A percentile compares a stretch with the other conserved stretches of the same genome.
These are phyloP conservation scores for Podospora bellae-mahoneyi DNA, from an alignment of 495 filamentous ascomycete species.

Conservation along the genomic window DNA sequence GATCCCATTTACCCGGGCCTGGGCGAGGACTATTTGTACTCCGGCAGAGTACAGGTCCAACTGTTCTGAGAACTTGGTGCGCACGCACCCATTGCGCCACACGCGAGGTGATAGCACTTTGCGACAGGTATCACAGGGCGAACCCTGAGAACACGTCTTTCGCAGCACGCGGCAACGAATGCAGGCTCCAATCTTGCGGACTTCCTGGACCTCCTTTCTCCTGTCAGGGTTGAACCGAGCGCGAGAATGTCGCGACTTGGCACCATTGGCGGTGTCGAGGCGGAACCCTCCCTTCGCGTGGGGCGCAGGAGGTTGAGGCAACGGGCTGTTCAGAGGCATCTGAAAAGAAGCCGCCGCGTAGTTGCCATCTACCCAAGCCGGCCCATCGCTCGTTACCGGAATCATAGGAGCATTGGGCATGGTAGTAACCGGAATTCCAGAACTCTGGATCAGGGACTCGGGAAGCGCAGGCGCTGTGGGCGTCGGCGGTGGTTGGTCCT, in stretches of 20 bases:
- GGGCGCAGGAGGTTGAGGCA: conserved; percentile 20
- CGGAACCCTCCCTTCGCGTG: conserved; percentile 41
- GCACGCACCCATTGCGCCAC: conserved; percentile 77
- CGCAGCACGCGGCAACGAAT: conserved; percentile 83
- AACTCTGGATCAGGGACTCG: conserved; percentile 5
- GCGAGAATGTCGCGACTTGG: conserved; percentile 47
- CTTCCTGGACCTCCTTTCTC: conserved; percentile 74
- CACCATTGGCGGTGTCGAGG: conserved; percentile 36
- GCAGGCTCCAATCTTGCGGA: conserved; percentile 77
- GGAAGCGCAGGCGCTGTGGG: conserved; percentile 4
- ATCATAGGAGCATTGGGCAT: background rate
- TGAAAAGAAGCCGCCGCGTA: conserved; percentile 39
- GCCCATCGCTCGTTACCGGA: conserved; percentile 17
- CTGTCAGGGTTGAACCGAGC: conserved; percentile 65
- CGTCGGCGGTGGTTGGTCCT: conserved; percentile 7
- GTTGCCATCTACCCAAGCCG: conserved; percentile 46
- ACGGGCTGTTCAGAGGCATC: conserved; percentile 16
- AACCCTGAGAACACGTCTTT: conserved; percentile 78
- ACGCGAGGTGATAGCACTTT: conserved; percentile 73
- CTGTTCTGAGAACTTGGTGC: conserved; percentile 69
- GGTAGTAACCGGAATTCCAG: background rate
- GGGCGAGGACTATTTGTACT: conserved; percentile 65
- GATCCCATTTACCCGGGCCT: conserved; percentile 59
- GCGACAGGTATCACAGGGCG: conserved; percentile 75
- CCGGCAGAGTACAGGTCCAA: conserved; percentile 69